Evolutionary conservation across 2,329 filamentous ascomycete species (phyloP).

Genomic region (Fusarium kyushuense): DNA sequence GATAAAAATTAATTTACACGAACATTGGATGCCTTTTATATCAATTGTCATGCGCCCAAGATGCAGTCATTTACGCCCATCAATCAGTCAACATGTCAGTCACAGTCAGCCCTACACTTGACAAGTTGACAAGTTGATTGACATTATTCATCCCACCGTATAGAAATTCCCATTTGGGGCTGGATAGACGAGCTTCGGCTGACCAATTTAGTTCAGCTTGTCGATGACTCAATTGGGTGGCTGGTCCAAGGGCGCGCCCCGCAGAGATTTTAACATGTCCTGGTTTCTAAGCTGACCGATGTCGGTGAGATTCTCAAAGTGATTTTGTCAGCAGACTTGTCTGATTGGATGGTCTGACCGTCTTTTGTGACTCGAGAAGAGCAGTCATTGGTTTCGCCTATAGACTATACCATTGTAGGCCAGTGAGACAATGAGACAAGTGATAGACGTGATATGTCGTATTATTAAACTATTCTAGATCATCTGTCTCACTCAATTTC

Average conservation of each 20-base stretch:
- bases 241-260: background rate
- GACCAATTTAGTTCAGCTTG: background rate
- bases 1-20: background rate
- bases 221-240: background rate
- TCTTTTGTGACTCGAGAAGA: background rate
- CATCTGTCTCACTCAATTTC: slow-evolving; percentile 21
- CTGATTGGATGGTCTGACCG: background rate
- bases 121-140: background rate
- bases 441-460: background rate
- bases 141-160: background rate
- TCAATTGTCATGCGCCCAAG: background rate
- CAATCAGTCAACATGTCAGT: background rate
- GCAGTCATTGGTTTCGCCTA: background rate
- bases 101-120: slow-evolving; percentile 2
- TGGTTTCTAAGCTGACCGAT: slow-evolving; percentile 3
- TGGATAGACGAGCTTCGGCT: background rate
- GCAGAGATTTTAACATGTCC: background rate
- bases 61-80: background rate
- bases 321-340: background rate
- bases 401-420: too few relatives aligned
- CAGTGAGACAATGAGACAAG: background rate
- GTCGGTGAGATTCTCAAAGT: background rate
- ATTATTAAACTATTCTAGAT: too few relatives aligned
- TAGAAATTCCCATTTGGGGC: background rate
- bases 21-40: background rate